Conservation (phyloP, 2,329 filamentous ascomycete genomes). For the Pestalotiopsis sp. region DNA sequence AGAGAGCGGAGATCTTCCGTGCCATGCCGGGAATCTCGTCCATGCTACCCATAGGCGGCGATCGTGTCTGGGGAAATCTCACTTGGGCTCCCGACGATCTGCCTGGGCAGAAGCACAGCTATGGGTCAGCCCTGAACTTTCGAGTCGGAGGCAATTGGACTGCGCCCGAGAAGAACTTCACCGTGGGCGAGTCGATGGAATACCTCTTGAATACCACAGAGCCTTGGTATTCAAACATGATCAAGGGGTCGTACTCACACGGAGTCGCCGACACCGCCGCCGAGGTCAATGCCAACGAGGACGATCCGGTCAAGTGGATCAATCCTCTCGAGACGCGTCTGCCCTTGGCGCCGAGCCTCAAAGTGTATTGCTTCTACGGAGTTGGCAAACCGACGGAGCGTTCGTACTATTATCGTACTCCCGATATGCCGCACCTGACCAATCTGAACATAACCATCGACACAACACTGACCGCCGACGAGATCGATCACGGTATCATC, state of each 20-base stretch:
- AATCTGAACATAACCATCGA: slow-evolving; percentile 75
- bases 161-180: slow-evolving; percentile 72
- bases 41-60: slow-evolving; percentile 93
- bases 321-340: slow-evolving; percentile 90
- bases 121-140: slow-evolving; percentile 85
- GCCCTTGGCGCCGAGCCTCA: slow-evolving; percentile 83
- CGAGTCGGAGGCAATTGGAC: slow-evolving; percentile 64
- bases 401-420: slow-evolving; percentile 81
- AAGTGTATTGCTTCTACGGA: slow-evolving; percentile 97
- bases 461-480: slow-evolving; percentile 58
- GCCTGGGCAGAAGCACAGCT: slow-evolving; percentile 71
- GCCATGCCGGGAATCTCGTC: slow-evolving; percentile 96
- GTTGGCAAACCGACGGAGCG: slow-evolving; percentile 92
- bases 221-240: slow-evolving; percentile 78
- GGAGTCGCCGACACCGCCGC: slow-evolving; percentile 78
- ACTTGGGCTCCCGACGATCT: slow-evolving; percentile 86
- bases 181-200: slow-evolving; percentile 71
- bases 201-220: slow-evolving; percentile 81
- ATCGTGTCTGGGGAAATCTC: slow-evolving; percentile 90
- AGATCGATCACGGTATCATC: slow-evolving; percentile 83
- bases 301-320: slow-evolving; percentile 82
- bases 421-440: slow-evolving; percentile 64
- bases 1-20: slow-evolving; percentile 90
- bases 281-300: slow-evolving; percentile 80
- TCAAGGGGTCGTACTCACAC: slow-evolving; percentile 78